These are phyloP conservation scores for Aspergillus aculeatinus DNA, from an alignment of 2,329 filamentous ascomycete genomes.

Conservation along the genomic window DNA sequence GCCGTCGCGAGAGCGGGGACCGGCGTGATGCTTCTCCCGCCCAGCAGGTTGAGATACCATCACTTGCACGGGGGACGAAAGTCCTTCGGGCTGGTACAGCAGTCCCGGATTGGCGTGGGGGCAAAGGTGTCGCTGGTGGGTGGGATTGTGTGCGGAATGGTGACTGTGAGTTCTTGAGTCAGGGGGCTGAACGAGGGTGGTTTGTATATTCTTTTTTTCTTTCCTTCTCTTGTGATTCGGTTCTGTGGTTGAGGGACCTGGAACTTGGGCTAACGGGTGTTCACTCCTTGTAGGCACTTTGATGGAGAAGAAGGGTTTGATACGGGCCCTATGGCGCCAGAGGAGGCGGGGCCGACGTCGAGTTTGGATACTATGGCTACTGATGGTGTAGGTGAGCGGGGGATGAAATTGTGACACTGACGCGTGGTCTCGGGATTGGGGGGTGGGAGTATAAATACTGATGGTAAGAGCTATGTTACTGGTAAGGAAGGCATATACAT, in stretches of 20 bases:
- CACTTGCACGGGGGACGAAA: constrained; percentile 20
- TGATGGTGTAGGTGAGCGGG: constrained; percentile 1
- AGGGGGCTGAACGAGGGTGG: constrained; percentile 87
- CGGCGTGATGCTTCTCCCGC: neutral
- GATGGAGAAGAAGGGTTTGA: constrained; percentile 49
- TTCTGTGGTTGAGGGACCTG: constrained; percentile 1
- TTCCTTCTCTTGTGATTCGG: constrained; percentile 25
- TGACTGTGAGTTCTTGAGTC: constrained; percentile 77
- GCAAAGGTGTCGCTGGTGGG: constrained; percentile 66
- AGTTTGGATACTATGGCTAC: constrained; percentile 3
- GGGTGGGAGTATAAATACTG: too few relatives aligned
- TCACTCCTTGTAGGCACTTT: constrained; percentile 39
- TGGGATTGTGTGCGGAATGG: constrained; percentile 82
- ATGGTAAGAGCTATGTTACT: too few relatives aligned
- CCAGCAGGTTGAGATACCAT: neutral
- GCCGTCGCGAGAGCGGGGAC: constrained; percentile 24
- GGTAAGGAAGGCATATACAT: too few relatives aligned
- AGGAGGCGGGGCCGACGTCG: constrained; percentile 19
- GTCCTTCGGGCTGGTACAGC: constrained; percentile 19
- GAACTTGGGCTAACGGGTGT: neutral
- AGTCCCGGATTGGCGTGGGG: constrained; percentile 55
- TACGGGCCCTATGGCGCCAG: constrained; percentile 31
- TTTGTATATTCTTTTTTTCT: constrained; percentile 46
- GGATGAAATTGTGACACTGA: constrained; percentile 24
- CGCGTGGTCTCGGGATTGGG: neutral